A percentile compares a stretch with the other conserved stretches of the same genome.
Evolutionary conservation across 2,329 filamentous ascomycete species (phyloP).

Genomic region (Botrytis fragariae): DNA sequence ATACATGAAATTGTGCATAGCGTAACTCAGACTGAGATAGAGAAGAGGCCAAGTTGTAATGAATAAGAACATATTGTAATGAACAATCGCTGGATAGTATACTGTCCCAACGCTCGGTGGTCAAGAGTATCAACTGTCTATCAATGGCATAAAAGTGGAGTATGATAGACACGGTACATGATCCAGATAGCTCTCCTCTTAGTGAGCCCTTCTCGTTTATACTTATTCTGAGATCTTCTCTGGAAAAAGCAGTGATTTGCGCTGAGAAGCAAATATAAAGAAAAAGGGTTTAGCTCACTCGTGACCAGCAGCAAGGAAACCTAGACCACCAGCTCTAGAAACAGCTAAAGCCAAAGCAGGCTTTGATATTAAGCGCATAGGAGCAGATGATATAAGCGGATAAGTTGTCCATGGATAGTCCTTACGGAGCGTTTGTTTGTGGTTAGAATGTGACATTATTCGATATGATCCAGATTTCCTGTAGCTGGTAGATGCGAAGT

Average conservation of each 20-base stretch:
- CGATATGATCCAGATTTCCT: not conserved
- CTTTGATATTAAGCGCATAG: constrained; percentile 65
- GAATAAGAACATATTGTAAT: constrained; percentile 13
- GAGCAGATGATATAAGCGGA: constrained; percentile 56
- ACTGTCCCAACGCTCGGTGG: not conserved
- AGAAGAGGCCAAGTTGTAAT: constrained; percentile 33
- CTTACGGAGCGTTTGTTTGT: constrained; percentile 18
- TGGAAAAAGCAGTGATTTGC: not conserved
- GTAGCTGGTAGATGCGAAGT: not conserved
- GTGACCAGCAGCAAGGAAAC: constrained; percentile 45
- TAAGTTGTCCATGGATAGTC: constrained; percentile 22
- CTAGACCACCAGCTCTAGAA: constrained; percentile 52
- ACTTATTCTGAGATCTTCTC: not conserved
- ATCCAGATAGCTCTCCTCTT: not conserved
- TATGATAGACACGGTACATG: not conserved
- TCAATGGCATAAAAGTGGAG: not conserved
- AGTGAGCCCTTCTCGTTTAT: not conserved
- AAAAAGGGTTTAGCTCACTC: constrained; percentile 27
- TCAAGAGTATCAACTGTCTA: not conserved
- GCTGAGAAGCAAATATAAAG: not conserved
- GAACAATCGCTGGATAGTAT: not conserved
- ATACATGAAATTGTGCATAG: not conserved
- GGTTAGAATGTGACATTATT: constrained; percentile 11
- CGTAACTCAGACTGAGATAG: not conserved
- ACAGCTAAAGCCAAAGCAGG: constrained; percentile 57